phyloP scores from a whole-genome alignment of 1,284 basidiomycete genomes.

The Neonothopanus nambi region DNA sequence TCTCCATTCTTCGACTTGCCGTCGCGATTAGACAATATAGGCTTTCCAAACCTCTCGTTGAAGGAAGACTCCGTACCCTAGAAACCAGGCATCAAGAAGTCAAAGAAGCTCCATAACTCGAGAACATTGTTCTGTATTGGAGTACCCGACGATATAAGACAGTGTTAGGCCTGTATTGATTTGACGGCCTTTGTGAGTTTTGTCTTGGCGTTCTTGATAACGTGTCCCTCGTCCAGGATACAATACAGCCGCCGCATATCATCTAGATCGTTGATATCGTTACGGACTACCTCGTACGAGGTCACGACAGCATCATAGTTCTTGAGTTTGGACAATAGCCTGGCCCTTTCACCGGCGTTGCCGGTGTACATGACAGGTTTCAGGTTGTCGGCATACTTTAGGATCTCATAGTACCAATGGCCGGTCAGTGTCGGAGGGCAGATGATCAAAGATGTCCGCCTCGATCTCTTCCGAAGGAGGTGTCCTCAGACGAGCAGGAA shows the following conservation, averaged over 20 bases:
- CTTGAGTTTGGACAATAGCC: conserved; percentile 65
- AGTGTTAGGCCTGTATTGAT: conserved; percentile 86
- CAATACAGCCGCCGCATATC: conserved; percentile 91
- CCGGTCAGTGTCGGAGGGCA: conserved; percentile 97
- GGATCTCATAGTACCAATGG: conserved; percentile 98
- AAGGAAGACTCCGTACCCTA: conserved; percentile 94
- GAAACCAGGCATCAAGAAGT: conserved; percentile 99
- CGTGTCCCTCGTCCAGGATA: conserved; percentile 97
- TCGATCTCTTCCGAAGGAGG: conserved; percentile 75
- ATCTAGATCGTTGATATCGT: conserved; percentile 84
- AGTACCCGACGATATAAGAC: conserved; percentile 93
- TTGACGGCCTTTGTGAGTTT: conserved; percentile 98
- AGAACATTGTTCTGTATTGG: conserved; percentile 99
- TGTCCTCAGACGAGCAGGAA: conserved; percentile 52
- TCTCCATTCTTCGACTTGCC: conserved; percentile 95
- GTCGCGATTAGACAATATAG: conserved; percentile 93
- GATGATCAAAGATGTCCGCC: conserved; percentile 80
- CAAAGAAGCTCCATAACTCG: conserved; percentile 98
- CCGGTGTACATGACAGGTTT: conserved; percentile 90
- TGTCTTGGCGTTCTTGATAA: conserved; percentile 98
- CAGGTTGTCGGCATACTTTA: conserved; percentile 89
- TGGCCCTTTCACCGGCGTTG: conserved; percentile 82
- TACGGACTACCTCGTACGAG: conserved; percentile 96
- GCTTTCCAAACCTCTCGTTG: conserved; percentile 95
- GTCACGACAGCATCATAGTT: conserved; percentile 90